A percentile compares a stretch with the other conserved stretches of the same genome.
Evolutionary conservation across 2,329 filamentous ascomycete genomes (phyloP).

Genomic region (Ceratocystiopsis sp.): DNA sequence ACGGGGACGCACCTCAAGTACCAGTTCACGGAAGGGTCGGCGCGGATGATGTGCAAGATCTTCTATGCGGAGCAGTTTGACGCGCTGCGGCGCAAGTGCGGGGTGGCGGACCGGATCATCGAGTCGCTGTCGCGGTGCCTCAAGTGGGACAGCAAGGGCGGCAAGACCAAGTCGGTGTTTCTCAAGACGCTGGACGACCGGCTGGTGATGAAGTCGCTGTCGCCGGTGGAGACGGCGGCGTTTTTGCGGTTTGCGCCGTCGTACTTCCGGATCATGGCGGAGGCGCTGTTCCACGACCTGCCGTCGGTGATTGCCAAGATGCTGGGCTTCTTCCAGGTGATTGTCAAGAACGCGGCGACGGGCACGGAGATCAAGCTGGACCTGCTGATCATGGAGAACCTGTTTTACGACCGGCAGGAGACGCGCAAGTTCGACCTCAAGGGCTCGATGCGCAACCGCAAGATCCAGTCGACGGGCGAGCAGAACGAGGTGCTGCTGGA

Average conservation of each 20-base stretch:
- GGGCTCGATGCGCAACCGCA: constrained; percentile 95
- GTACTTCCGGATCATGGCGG: constrained; percentile 94
- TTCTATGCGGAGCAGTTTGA: constrained; percentile 98
- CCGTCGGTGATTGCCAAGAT: constrained; percentile 98
- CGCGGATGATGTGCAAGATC: constrained; percentile 93
- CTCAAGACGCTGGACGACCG: constrained; percentile 91
- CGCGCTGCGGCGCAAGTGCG: constrained; percentile 80
- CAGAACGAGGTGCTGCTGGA: constrained; percentile 92
- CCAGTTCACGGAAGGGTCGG: constrained; percentile 84
- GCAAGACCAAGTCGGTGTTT: constrained; percentile 95
- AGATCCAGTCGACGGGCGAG: constrained; percentile 88
- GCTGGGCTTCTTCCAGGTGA: constrained; percentile 94
- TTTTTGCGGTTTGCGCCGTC: constrained; percentile 92
- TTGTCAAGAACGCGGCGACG: constrained; percentile 86
- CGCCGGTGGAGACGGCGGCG: constrained; percentile 78
- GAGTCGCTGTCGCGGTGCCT: constrained; percentile 89
- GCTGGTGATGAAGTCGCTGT: constrained; percentile 81
- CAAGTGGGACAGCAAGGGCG: constrained; percentile 96
- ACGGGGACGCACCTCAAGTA: constrained; percentile 93
- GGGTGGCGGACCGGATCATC: constrained; percentile 81
- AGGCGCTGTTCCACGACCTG: constrained; percentile 86
- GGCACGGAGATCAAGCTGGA: constrained; percentile 91
- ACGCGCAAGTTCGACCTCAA: constrained; percentile 91
- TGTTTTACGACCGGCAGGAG: constrained; percentile 88
- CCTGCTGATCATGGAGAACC: constrained; percentile 87